Evolutionary conservation across 345 rosid genomes (phyloP).

Genomic region (Linum trigynum): DNA sequence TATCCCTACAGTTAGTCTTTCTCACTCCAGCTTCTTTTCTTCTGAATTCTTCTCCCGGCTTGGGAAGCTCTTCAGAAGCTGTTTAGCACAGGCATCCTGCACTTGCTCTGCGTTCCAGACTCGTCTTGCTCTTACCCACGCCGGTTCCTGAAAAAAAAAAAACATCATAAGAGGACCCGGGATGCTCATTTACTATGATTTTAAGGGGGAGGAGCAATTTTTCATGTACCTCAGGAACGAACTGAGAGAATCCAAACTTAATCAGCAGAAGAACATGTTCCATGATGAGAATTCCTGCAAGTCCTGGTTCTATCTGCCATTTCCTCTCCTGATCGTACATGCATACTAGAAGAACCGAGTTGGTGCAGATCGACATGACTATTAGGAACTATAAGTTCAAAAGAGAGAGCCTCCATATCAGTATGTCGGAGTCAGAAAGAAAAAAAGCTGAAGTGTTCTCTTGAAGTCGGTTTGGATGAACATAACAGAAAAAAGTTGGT

Average conservation of each 20-base stretch:
- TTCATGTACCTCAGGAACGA: constrained; percentile 60
- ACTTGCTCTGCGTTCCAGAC: constrained; percentile 63
- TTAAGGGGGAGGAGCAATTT: not conserved
- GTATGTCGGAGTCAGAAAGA: not conserved
- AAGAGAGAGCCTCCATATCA: not conserved
- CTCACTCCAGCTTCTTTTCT: constrained; percentile 19
- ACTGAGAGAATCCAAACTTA: constrained; percentile 71
- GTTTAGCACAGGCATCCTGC: constrained; percentile 61
- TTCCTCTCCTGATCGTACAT: constrained; percentile 77
- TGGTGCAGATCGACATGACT: constrained; percentile 86
- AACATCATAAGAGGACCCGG: not conserved
- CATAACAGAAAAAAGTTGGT: too few relatives aligned
- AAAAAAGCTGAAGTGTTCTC: not conserved
- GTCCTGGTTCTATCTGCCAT: constrained; percentile 92
- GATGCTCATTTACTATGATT: not conserved
- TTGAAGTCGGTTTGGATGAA: not conserved
- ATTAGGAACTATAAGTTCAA: constrained; percentile 52
- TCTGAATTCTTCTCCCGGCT: constrained; percentile 25
- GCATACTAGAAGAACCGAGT: constrained; percentile 79
- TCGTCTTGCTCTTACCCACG: constrained; percentile 79
- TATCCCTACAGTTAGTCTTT: not conserved
- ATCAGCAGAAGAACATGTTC: constrained; percentile 71
- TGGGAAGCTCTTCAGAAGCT: constrained; percentile 55
- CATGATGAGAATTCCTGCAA: constrained; percentile 71
- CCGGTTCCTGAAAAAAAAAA: constrained; percentile 56